Base-by-base conservation (phyloP, 169 alveolate genomes). In the Cryptosporidium ubiquitum region DNA sequence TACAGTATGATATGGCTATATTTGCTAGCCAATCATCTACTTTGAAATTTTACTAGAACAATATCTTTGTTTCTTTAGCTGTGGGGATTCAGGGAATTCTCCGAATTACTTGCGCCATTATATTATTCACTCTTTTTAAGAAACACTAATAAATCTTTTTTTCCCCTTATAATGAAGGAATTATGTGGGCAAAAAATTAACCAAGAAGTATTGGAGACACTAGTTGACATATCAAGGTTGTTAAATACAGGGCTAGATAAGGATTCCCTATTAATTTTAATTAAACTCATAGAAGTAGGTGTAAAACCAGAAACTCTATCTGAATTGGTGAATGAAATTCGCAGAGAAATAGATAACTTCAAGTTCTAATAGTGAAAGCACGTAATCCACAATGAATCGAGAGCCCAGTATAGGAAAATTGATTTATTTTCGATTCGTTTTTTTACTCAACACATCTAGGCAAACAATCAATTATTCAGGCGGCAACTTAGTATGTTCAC, bases 261-360 rank as follows among this genome's bases (percentile, higher is more conserved):
- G n/a, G 89, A 79, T n/a, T 42, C 79, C 9, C 18, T 79, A 6
- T 40, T 79, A 20, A 39, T 79, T 26, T n/a, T 79, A 61, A 61
- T 79, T 29, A 58, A 66, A 31, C 68, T 79, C 3, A n/a, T 58
- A 6, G 75, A 64, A 42, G 14, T 79, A 33, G 89, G 89, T 4
- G 89, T 79, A 10, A n/a, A 64, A 9, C 89, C 89, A 7, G 89
- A 79, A 49, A 79, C 89, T 26, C 44, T 79, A 23, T 60, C 89
- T 1, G 89, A 79, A 39, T 37, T 79, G 16, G 51, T 79, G 35
- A 31, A 39, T 7, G 75, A 79, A 40, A 79, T 79, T 39, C 68
- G 75, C 29, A 79, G 52, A 42, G 89, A 79, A 39, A 79, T 79
- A 64, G 47, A 33, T 14, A 64, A 29, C 3, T 64, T 26, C 42